These are phyloP conservation scores for Skeletonema tropicum DNA, from an alignment of 108 stramenopile species.

Conservation along the genomic window DNA sequence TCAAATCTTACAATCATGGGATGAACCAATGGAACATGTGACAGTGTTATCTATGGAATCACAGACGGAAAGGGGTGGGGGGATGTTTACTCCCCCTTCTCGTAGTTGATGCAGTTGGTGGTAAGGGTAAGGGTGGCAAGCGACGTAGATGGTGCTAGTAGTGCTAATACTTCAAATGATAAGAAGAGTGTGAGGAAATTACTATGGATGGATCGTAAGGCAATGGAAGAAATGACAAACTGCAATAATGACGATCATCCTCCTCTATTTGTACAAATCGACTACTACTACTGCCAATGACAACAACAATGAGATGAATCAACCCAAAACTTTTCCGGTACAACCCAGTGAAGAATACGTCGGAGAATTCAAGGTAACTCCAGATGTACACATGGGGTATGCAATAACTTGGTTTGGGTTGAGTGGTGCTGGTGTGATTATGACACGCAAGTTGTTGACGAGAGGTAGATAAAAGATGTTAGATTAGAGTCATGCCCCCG, in stretches of 20 bases:
- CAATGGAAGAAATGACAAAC: conserved; percentile 61
- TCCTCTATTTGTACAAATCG: conserved; percentile 42
- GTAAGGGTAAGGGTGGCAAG: neutral
- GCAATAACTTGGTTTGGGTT: conserved; percentile 89
- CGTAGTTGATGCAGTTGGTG: conserved; percentile 17
- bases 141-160: neutral
- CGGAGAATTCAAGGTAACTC: conserved; percentile 83
- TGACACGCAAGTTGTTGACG: conserved; percentile 80
- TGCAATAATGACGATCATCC: conserved; percentile 26
- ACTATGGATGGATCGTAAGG: conserved; percentile 75
- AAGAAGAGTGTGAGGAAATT: conserved; percentile 33
- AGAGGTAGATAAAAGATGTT: conserved; percentile 45
- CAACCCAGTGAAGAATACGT: conserved; percentile 50
- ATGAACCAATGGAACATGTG: conserved; percentile 56
- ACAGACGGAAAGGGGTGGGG: conserved; percentile 54
- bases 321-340: conserved; percentile 19
- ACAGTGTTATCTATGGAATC: conserved; percentile 53
- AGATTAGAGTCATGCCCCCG: no score
- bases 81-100: conserved; percentile 43
- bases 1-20: conserved; percentile 39
- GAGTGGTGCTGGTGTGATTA: conserved; percentile 77
- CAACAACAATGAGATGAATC: neutral
- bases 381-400: conserved; percentile 81
- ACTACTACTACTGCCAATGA: conserved; percentile 5
- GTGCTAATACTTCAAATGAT: neutral